Percentiles rank a stretch among this genome's conserved stretches.
Conservation (phyloP, 257 asterid species). For the Mentha longifolia region DNA sequence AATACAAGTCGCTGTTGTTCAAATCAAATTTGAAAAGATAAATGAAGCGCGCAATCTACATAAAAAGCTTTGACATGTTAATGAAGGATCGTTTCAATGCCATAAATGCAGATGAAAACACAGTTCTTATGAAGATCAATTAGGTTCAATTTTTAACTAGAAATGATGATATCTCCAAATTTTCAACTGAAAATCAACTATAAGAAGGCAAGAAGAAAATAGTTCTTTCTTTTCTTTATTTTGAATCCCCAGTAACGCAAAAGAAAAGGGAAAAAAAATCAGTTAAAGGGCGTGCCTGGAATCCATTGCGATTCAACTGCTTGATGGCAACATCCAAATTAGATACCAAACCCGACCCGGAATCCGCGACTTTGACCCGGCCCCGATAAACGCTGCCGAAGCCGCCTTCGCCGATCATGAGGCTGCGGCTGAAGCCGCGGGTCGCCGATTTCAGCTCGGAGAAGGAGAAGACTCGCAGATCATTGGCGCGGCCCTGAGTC, state of each 20-base stretch:
- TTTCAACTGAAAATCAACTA: conserved; percentile 7
- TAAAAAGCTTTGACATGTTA: background rate
- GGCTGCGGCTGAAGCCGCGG: conserved; percentile 66
- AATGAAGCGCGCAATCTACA: background rate
- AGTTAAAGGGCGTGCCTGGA: conserved; percentile 74
- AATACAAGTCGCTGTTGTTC: background rate
- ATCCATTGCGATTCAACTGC: conserved; percentile 88
- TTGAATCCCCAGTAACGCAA: too few relatives aligned
- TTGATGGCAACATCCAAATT: conserved; percentile 76
- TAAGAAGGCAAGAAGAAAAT: too few relatives aligned
- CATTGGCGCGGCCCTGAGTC: conserved; percentile 67
- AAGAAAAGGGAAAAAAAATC: background rate
- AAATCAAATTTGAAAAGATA: too few relatives aligned
- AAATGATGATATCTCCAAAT: background rate
- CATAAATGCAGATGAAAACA: background rate
- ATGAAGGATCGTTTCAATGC: background rate
- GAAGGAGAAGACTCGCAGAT: conserved; percentile 70
- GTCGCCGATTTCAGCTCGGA: conserved; percentile 80
- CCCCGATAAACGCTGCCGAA: conserved; percentile 89
- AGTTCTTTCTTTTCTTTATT: too few relatives aligned
- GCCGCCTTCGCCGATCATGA: conserved; percentile 91
- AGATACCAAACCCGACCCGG: conserved; percentile 39
- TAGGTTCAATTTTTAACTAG: conserved; percentile 4
- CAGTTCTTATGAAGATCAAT: background rate
- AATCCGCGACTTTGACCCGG: conserved; percentile 42